Conservation (phyloP, 495 filamentous ascomycete genomes). For the Diplogelasinospora grovesii region DNA sequence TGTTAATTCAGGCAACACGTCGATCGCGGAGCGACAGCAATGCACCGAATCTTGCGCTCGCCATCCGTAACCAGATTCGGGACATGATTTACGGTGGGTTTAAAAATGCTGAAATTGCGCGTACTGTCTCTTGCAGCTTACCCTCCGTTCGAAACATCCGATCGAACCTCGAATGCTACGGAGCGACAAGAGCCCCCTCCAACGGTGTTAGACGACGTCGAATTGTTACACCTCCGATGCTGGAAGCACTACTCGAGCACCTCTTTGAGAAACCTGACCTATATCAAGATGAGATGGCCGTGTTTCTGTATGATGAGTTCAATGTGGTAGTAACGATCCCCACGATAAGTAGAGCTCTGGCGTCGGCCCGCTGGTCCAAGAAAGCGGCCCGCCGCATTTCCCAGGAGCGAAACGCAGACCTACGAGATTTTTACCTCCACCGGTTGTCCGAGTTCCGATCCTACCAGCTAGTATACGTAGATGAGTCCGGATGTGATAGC, state of each 20-base stretch:
- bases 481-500: conserved; percentile 2
- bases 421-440: conserved; percentile 3
- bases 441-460: conserved; percentile 1
- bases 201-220: neutral
- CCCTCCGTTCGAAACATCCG: neutral
- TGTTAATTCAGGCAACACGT: too few relatives aligned
- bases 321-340: neutral
- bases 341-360: neutral
- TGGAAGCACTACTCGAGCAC: neutral
- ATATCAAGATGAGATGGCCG: neutral
- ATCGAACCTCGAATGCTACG: neutral
- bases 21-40: too few relatives aligned
- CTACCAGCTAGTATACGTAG: conserved; percentile 1
- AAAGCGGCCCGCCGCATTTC: neutral
- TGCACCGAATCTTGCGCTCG: neutral
- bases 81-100: neutral
- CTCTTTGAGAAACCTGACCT: neutral
- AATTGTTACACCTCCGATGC: conserved; percentile 1
- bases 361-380: neutral
- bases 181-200: neutral
- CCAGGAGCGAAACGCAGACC: neutral
- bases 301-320: neutral
- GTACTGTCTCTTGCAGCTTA: neutral
- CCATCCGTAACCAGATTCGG: neutral
- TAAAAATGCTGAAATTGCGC: neutral